Percentiles rank a stretch among this genome's conserved stretches.
phyloP scores from a whole-genome alignment of 257 asterid species.

The Primulina tabacum region DNA sequence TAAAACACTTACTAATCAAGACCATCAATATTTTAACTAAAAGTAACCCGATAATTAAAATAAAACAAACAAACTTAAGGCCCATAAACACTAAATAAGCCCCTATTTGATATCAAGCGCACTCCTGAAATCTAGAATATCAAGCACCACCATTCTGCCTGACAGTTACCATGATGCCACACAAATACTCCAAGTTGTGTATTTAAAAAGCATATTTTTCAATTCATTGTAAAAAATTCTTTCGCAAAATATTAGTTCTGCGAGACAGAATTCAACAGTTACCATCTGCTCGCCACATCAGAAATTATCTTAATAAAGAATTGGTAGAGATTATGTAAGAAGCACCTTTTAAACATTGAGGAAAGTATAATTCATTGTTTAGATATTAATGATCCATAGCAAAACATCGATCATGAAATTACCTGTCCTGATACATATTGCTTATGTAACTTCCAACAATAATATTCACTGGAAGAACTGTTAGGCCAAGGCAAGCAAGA shows the following conservation, averaged over 20 bases:
- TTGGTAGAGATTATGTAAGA: background rate
- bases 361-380: constrained; percentile 3
- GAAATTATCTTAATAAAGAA: constrained; percentile 7
- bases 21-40: background rate
- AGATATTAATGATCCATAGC: constrained; percentile 12
- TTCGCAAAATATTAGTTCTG: background rate
- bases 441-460: constrained; percentile 90
- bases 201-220: no score
- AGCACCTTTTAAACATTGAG: constrained; percentile 17
- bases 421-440: constrained; percentile 98
- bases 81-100: background rate
- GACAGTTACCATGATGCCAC: background rate
- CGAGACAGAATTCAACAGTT: background rate
- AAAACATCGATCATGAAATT: constrained; percentile 20
- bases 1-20: no score
- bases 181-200: background rate
- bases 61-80: background rate
- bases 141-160: background rate
- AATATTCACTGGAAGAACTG: constrained; percentile 85
- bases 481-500: constrained; percentile 87
- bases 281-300: constrained; percentile 9
- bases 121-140: background rate
- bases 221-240: background rate
- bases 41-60: background rate
- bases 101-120: background rate